Evolutionary conservation across 2,329 filamentous ascomycete genomes (phyloP), one percentile per base, ranked within the genome.

Genomic region (Phyllosticta capitalensis): DNA sequence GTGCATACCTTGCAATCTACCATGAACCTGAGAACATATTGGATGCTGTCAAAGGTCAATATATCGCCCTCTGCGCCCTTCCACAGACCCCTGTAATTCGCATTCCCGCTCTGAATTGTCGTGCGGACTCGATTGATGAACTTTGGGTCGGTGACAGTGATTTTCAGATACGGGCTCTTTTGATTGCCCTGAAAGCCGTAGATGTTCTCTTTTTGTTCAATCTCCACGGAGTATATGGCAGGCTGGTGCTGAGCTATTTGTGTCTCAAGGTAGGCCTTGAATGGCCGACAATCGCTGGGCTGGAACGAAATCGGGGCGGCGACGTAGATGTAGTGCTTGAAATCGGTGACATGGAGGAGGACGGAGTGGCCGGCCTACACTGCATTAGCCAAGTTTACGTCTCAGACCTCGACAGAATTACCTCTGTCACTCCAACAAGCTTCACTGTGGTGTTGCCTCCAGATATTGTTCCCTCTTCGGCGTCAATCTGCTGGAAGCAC

Each of bases 1-100:
- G 4, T 52, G 56, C 76, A 65, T 77, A 89, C 86, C 72, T 92
- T 88, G 65, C 89, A 95, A 73, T 99, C 94, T 55, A 99, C 92
- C 94, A 99, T 99, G 75, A 99, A 97, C 56, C 94, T 83, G 64
- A 97, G 75, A 24, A 97, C 84, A 69, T 96, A 99, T 78, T 95
- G 90, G 60, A 99, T 92, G 65, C 87, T 96, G 77, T 99, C 94
- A 67, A 92, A 99, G 0, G 94, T 97, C 72, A 92, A 82, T 64
- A 97, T 85, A 20, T 88, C 88, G 20, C 82, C 83, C 6, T 83
- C 82, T 17, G 80, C 78, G 3, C 10, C 53, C 65, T 85, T 88
- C 92, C 94, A 99, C 73, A 96, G 80, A 4, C 87, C 85, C 72
- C 92, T 95, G 82, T 90, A 97, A 70, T 97, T 96, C 61, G 89